These are phyloP conservation scores for Diaporthe sp. DNA, from an alignment of 2,329 filamentous ascomycete genomes.

Conservation along the genomic window DNA sequence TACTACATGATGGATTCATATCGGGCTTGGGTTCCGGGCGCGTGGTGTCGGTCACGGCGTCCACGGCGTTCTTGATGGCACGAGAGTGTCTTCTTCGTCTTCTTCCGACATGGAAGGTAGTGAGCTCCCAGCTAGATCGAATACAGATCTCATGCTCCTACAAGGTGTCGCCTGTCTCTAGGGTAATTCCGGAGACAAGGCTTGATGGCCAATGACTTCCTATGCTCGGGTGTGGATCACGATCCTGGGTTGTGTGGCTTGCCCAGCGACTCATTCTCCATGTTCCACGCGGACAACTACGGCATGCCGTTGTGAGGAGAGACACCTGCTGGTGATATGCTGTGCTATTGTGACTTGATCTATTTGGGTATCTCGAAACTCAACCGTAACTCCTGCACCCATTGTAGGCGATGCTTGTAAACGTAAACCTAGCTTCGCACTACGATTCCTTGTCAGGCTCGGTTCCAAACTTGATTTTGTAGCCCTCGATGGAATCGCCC, in stretches of 20 bases:
- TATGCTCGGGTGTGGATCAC: conserved; percentile 15
- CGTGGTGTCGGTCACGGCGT: conserved; percentile 58
- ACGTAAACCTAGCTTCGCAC: neutral
- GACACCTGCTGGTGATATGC: conserved; percentile 22
- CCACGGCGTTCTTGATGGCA: conserved; percentile 57
- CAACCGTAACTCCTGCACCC: conserved; percentile 31
- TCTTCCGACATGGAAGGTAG: conserved; percentile 63
- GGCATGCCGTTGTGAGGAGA: conserved; percentile 3
- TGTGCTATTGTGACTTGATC: neutral
- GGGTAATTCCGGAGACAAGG: conserved; percentile 73
- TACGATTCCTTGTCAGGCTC: conserved; percentile 38
- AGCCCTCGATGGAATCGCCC: conserved; percentile 62
- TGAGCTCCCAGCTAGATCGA: conserved; percentile 71
- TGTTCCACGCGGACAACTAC: neutral
- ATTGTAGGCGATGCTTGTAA: conserved; percentile 20
- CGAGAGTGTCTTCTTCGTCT: conserved; percentile 27
- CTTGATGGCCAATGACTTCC: conserved; percentile 86
- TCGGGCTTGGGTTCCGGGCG: conserved; percentile 50
- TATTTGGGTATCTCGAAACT: conserved; percentile 37
- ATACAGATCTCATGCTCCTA: conserved; percentile 70
- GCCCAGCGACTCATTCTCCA: neutral
- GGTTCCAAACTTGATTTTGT: conserved; percentile 56
- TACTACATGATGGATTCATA: conserved; percentile 28
- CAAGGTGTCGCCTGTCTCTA: conserved; percentile 91
- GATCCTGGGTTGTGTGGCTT: conserved; percentile 26